These are phyloP conservation scores for Podosphaera xanthii DNA, from an alignment of 2,329 filamentous ascomycete species.

Conservation along the genomic window DNA sequence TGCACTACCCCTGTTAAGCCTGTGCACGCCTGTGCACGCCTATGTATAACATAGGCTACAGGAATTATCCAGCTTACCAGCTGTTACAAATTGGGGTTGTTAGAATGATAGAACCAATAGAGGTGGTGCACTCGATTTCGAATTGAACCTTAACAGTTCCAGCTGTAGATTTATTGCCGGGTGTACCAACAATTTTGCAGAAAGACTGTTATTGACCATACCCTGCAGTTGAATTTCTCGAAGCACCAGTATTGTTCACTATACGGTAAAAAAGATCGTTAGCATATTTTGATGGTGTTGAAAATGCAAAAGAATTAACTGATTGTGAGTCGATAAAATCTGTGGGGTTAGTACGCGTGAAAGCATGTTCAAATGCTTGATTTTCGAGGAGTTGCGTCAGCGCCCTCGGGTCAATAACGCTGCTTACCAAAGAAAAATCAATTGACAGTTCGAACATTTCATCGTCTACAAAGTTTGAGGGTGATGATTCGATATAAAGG, in stretches of 20 bases:
- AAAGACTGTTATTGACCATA: neutral
- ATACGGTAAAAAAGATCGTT: neutral
- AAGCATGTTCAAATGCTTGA: constrained; percentile 1
- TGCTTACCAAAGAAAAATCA: neutral
- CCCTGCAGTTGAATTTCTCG: neutral
- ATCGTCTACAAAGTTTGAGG: neutral
- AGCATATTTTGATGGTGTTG: neutral
- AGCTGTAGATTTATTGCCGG: neutral
- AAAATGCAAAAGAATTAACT: constrained; percentile 16
- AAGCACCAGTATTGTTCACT: neutral
- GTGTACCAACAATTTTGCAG: neutral
- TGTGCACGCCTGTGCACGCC: too few species aligned
- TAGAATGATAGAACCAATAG: too few species aligned
- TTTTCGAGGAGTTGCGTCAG: neutral
- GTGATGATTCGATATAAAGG: neutral
- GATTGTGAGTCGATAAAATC: neutral
- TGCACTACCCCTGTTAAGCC: too few species aligned
- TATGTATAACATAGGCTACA: too few species aligned
- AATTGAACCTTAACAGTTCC: neutral
- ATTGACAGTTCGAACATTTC: neutral
- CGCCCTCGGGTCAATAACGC: neutral
- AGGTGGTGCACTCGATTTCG: neutral
- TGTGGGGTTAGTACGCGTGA: neutral
- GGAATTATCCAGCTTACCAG: too few species aligned
- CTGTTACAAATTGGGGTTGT: too few species aligned